Percentiles rank a stretch among this genome's conserved stretches.
phyloP scores from a whole-genome alignment of 2,329 filamentous ascomycete species.

The Fusarium mundagurra region DNA sequence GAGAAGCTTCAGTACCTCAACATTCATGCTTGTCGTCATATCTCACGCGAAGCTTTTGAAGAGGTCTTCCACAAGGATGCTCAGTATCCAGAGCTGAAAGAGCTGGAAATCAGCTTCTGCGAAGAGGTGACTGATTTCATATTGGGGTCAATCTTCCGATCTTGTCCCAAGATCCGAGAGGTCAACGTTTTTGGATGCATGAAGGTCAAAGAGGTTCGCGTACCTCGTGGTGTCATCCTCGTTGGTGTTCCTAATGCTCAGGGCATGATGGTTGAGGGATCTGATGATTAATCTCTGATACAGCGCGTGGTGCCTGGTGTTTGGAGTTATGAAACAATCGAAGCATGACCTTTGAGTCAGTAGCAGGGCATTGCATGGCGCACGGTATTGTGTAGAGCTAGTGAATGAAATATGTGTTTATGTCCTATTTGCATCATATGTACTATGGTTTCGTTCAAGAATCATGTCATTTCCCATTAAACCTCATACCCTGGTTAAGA shows the following conservation, averaged over 20 bases:
- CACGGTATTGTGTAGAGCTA: not conserved
- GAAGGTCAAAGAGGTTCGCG: slow-evolving; percentile 64
- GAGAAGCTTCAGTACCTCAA: slow-evolving; percentile 72
- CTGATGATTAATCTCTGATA: slow-evolving; percentile 13
- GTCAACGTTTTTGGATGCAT: slow-evolving; percentile 74
- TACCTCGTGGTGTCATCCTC: slow-evolving; percentile 65
- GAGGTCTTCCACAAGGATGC: slow-evolving; percentile 72
- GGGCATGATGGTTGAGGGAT: slow-evolving; percentile 68
- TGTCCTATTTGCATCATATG: not conserved
- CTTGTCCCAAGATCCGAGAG: slow-evolving; percentile 68
- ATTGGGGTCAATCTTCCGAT: slow-evolving; percentile 70
- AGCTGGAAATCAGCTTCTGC: slow-evolving; percentile 83
- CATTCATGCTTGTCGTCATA: slow-evolving; percentile 86
- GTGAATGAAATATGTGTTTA: not conserved
- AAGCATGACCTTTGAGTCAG: not conserved
- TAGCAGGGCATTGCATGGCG: slow-evolving; percentile 2
- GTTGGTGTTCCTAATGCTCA: slow-evolving; percentile 68
- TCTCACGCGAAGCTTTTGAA: slow-evolving; percentile 76
- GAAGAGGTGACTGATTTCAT: slow-evolving; percentile 73
- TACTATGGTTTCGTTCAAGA: not conserved
- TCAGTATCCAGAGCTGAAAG: slow-evolving; percentile 72
- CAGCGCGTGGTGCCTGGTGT: slow-evolving; percentile 3
- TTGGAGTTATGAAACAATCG: not conserved
- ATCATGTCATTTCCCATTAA: slow-evolving; percentile 4
- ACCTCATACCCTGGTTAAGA: not conserved